phyloP scores from a whole-genome alignment of 2,329 filamentous ascomycete species.

The Leptographium lundbergii region DNA sequence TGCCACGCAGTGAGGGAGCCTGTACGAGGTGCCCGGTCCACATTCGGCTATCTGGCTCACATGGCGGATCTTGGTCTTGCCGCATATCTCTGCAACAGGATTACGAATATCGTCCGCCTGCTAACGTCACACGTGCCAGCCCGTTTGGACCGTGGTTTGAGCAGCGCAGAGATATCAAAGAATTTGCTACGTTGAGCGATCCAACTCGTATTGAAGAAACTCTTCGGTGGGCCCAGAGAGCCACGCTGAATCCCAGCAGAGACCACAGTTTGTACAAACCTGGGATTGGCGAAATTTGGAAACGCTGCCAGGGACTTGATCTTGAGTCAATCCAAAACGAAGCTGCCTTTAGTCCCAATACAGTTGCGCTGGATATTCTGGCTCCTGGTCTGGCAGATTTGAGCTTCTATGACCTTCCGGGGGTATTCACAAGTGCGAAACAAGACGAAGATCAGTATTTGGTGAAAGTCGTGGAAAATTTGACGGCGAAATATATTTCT shows the following conservation, averaged over 20 bases:
- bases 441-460: slow-evolving; percentile 53
- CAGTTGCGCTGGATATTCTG: slow-evolving; percentile 63
- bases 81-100: slow-evolving; percentile 51
- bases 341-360: slow-evolving; percentile 70
- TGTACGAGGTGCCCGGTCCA: slow-evolving; percentile 75
- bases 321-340: slow-evolving; percentile 29
- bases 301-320: slow-evolving; percentile 3
- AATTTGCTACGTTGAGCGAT: slow-evolving; percentile 52
- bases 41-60: slow-evolving; percentile 53
- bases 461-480: slow-evolving; percentile 56
- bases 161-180: slow-evolving; percentile 30
- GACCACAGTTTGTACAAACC: slow-evolving; percentile 42
- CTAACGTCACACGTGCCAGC: slow-evolving; percentile 30
- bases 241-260: slow-evolving; percentile 55
- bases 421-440: slow-evolving; percentile 61
- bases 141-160: slow-evolving; percentile 56
- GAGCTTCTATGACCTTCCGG: slow-evolving; percentile 76
- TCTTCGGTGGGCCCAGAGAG: slow-evolving; percentile 63
- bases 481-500: slow-evolving; percentile 58
- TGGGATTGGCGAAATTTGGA: slow-evolving; percentile 14
- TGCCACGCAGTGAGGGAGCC: slow-evolving; percentile 57
- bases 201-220: slow-evolving; percentile 52
- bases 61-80: slow-evolving; percentile 51
- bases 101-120: slow-evolving; percentile 27
- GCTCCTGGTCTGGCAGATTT: slow-evolving; percentile 59